phyloP scores from a whole-genome alignment of 768 basidiomycete species.

The Phylloporus rhodoxanthus region DNA sequence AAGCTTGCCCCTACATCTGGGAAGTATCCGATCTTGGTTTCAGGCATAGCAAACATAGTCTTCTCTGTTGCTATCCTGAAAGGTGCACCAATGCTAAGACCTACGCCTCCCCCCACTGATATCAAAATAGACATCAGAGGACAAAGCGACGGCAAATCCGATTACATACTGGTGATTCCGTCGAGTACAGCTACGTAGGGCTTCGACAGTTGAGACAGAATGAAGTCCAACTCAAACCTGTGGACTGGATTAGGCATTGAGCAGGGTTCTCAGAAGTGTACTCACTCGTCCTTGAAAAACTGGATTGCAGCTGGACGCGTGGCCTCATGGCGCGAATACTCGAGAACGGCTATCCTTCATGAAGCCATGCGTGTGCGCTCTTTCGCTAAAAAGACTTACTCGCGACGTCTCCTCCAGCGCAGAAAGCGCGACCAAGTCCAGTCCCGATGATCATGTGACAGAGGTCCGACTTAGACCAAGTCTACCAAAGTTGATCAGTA shows the following conservation, averaged over 20 bases:
- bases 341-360: conserved; percentile 46
- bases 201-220: conserved; percentile 64
- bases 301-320: conserved; percentile 64
- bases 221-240: conserved; percentile 78
- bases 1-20: conserved; percentile 93
- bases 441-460: conserved; percentile 68
- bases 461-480: conserved; percentile 69
- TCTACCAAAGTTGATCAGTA: conserved; percentile 36
- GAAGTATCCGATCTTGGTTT: conserved; percentile 84
- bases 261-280: conserved; percentile 17
- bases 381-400: conserved; percentile 43
- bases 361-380: conserved; percentile 1
- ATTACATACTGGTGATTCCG: conserved; percentile 75
- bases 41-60: conserved; percentile 92
- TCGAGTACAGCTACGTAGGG: conserved; percentile 91
- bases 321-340: conserved; percentile 41
- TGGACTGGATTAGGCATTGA: conserved; percentile 9
- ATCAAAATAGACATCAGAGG: conserved; percentile 3
- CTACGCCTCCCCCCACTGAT: conserved; percentile 93
- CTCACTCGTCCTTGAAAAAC: conserved; percentile 88
- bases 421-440: conserved; percentile 75
- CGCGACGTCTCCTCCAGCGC: conserved; percentile 91
- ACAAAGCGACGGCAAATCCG: conserved; percentile 4
- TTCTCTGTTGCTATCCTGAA: conserved; percentile 94
- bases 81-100: conserved; percentile 74